phyloP scores from a whole-genome alignment of 371 early-diverging fungal genomes.

The Apophysomyces ossiformis region DNA sequence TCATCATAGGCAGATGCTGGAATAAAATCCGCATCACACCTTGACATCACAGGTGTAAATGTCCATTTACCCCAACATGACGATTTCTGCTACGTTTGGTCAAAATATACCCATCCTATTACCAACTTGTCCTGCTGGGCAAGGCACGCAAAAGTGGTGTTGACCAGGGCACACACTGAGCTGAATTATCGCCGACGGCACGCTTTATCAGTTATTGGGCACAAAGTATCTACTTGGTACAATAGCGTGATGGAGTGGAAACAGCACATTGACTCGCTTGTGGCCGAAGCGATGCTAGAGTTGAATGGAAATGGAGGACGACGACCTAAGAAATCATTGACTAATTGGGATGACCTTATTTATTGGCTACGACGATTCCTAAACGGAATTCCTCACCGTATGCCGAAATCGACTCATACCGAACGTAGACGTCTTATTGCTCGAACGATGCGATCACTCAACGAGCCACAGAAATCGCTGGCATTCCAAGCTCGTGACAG shows the following conservation, averaged over 20 bases:
- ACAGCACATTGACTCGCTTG: slow-evolving; percentile 1
- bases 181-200: not conserved
- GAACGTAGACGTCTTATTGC: slow-evolving; percentile 6
- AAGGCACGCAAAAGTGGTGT: not conserved
- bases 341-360: not conserved
- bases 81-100: not conserved
- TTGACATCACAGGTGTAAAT: not conserved
- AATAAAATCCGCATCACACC: not conserved
- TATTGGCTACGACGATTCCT: not conserved
- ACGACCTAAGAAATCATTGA: not conserved
- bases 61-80: not conserved
- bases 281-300: not conserved
- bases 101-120: not conserved
- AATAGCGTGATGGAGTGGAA: not conserved
- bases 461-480: not conserved
- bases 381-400: not conserved
- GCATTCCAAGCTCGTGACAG: not conserved
- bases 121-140: not conserved
- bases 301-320: not conserved
- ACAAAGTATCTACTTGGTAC: not conserved
- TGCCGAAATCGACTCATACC: not conserved
- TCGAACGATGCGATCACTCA: not conserved
- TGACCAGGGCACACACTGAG: not conserved
- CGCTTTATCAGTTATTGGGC: not conserved
- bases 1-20: slow-evolving; percentile 5